Evolutionary conservation across 192 early-diverging fungal species (phyloP).

Genomic region (Obelidium mucronatum): DNA sequence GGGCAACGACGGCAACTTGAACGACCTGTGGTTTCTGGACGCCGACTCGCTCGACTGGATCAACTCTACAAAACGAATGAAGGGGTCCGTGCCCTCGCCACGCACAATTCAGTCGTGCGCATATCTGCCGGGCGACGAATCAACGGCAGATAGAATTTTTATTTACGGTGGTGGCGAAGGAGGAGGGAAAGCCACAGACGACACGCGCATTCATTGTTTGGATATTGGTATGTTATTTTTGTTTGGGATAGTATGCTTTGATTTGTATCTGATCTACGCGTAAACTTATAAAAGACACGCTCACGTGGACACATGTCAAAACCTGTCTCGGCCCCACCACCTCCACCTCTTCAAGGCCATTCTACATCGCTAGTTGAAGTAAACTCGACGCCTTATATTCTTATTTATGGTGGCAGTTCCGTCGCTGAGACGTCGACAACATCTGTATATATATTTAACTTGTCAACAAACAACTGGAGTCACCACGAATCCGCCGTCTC

Average conservation of each 20-base stretch:
- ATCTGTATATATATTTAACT: no score
- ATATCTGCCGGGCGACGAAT: neutral
- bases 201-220: neutral
- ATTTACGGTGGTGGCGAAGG: conserved; percentile 7
- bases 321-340: neutral
- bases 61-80: neutral
- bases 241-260: neutral
- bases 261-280: neutral
- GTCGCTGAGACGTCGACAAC: no score
- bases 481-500: no score
- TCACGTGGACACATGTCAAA: conserved; percentile 5
- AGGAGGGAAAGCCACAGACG: neutral
- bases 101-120: conserved; percentile 1
- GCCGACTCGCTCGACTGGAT: neutral
- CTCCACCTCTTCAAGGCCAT: conserved; percentile 17
- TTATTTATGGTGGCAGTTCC: neutral
- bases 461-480: no score
- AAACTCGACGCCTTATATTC: neutral
- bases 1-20: neutral
- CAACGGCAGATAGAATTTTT: neutral
- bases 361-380: neutral
- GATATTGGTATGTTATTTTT: neutral
- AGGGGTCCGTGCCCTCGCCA: neutral
- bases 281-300: neutral
- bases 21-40: conserved; percentile 5